Percentiles rank a stretch among this genome's conserved stretches.
phyloP scores from a whole-genome alignment of 805 yeast species.

The Blastobotrys peoriensis region DNA sequence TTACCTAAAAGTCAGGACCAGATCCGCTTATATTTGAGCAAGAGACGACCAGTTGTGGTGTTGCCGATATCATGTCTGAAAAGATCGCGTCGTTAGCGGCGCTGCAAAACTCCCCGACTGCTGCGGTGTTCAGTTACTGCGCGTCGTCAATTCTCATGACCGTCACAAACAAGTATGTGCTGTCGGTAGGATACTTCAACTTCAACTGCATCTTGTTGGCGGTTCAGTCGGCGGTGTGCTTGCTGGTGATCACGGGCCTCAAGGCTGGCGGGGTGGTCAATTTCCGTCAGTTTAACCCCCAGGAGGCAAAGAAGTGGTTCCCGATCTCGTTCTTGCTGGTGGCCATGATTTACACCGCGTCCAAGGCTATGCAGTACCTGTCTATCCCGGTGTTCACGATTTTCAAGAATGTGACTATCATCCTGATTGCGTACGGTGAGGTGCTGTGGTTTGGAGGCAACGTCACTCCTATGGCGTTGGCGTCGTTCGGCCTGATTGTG shows the following conservation, averaged over 20 bases:
- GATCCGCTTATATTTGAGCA: too few relatives aligned
- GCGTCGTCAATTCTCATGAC: constrained; percentile 95
- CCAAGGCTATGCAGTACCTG: constrained; percentile 88
- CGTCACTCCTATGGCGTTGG: constrained; percentile 83
- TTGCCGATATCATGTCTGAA: not conserved
- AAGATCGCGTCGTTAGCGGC: constrained; percentile 4
- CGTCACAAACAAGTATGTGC: constrained; percentile 91
- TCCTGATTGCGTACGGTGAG: constrained; percentile 96
- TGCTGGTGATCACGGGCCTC: constrained; percentile 62
- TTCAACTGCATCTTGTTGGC: constrained; percentile 87
- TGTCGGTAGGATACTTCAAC: constrained; percentile 69
- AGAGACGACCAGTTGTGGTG: too few relatives aligned
- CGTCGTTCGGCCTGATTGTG: constrained; percentile 87
- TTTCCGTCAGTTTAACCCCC: constrained; percentile 76
- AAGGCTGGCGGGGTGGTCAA: constrained; percentile 71
- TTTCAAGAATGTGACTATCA: constrained; percentile 95
- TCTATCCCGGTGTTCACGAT: constrained; percentile 95
- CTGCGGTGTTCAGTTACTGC: constrained; percentile 56
- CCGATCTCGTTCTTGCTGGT: constrained; percentile 89
- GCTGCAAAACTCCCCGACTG: constrained; percentile 29
- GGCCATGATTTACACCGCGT: constrained; percentile 90
- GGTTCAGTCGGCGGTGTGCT: constrained; percentile 82
- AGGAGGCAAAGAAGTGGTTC: constrained; percentile 90
- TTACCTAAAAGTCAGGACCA: too few relatives aligned
- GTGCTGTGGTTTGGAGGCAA: constrained; percentile 94